Base-by-base conservation (phyloP, 164 flowering plant genomes). In the Vitis cinerea region DNA sequence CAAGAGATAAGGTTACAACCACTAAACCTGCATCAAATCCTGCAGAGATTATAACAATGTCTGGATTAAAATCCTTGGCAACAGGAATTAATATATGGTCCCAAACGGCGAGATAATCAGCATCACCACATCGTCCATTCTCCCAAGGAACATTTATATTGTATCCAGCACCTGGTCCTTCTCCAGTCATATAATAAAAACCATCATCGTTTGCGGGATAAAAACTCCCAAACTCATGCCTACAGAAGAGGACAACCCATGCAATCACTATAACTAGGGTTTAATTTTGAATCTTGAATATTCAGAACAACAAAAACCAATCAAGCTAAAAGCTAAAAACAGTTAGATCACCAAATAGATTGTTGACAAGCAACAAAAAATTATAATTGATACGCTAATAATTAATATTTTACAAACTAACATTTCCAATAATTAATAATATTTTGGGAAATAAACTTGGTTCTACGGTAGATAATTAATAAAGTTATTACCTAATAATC, bases 141-240 rank as follows among this genome's bases (percentile, higher is more conserved):
- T 89, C 97, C 99, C 99, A 96, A 27, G 99, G 99, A 64, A 96
- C 97, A 82, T 96, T 96, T 47, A 96, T 89, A 71, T 91, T 96
- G 76, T 83, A 93, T 55, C 99, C 99, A 29, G 83, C 82, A 59
- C 97, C 99, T 12, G 81, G 78, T 50, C 93, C 99, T 78, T 87
- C 99, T 74, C 99, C 99, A 79, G 80, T 72, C 97, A 89, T 93
- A 16, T 68, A 77, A 79, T 87, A 76, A 61, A 82, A 83, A 7
- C 97, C 99, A 76, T 89, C 94, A 68, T 88, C 88, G 72, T 84
- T 88, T 70, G 85, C 79, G 48, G 98, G 99, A 82, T 96, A 93
- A 71, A 90, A 96, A 52, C 73, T 83, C 64, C 98, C 97, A 79
- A 71, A 85, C 59, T 93, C 99, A 77, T 84, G 88, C 86, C 99